phyloP scores from a whole-genome alignment of 192 early-diverging fungal genomes.

The Pilaira anomala region DNA sequence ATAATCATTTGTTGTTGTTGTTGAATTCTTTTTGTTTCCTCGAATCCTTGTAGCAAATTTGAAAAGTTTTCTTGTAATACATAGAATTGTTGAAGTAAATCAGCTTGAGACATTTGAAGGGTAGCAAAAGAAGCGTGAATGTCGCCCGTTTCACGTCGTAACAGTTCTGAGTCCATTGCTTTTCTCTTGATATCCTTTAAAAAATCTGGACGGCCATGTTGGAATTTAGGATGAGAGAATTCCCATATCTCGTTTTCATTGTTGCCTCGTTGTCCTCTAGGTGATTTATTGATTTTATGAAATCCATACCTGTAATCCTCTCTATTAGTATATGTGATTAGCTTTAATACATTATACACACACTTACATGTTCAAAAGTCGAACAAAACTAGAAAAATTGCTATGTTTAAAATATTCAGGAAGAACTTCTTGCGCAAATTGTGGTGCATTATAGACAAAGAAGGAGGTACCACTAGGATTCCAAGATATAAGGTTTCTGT shows the following conservation, averaged over 20 bases:
- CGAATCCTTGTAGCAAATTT: conserved; percentile 67
- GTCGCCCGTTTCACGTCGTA: conserved; percentile 74
- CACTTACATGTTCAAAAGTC: conserved; percentile 77
- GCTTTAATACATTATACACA: conserved; percentile 23
- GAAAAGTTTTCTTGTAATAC: conserved; percentile 71
- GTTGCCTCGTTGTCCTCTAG: conserved; percentile 77
- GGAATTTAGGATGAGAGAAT: conserved; percentile 81
- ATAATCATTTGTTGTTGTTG: conserved; percentile 63
- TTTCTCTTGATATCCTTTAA: conserved; percentile 91
- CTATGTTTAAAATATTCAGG: conserved; percentile 93
- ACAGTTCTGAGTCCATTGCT: conserved; percentile 79
- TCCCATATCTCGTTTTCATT: conserved; percentile 91
- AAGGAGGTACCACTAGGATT: conserved; percentile 85
- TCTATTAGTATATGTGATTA: conserved; percentile 36
- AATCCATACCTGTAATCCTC: conserved; percentile 62
- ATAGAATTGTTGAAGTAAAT: conserved; percentile 66
- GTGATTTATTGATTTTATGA: conserved; percentile 90
- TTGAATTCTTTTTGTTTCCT: conserved; percentile 66
- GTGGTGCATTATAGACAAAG: conserved; percentile 84
- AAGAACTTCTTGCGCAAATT: conserved; percentile 82
- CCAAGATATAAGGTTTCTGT: conserved; percentile 87
- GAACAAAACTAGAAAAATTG: conserved; percentile 88
- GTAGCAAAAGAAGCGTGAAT: conserved; percentile 70
- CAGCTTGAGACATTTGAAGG: conserved; percentile 72
- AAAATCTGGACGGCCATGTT: conserved; percentile 69